Evolutionary conservation across 1,139 yeast species (phyloP), one percentile per base, ranked within the genome.

Genomic region (Pichia sp.): DNA sequence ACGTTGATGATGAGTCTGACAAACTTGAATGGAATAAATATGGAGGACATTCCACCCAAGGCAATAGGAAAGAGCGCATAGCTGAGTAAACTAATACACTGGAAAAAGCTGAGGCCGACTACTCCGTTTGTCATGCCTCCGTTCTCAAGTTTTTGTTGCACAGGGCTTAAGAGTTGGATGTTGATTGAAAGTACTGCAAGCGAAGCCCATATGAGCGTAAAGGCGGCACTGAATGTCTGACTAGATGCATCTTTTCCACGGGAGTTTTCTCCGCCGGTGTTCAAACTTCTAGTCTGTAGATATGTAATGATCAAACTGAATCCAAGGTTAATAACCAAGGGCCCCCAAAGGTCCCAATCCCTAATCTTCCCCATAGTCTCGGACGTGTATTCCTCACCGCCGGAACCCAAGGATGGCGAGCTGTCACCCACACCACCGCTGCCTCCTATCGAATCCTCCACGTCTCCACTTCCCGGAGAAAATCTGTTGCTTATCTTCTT

Each of bases 301-400:
- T 63, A 67, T 1, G 84, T 81, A 53, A 80, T 70, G 5, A 78
- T 73, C 47, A 88, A 80, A 6, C 90, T 75, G 59, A 85, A 84
- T 16, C 76, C 69, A 50, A 89, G 73, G 16, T 89, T 83, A 64
- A 89, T 87, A 32, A 88, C 78, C 57, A 89, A 73, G 2, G 96
- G 96, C 0, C 96, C 96, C 96, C 96, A 89, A 51, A 88, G 72
- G 69, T 88, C 96, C 96, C 95, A 88, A 54, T 87, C 93, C 51
- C 80, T 72, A 58, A 72, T 76, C 57, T 72, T 71, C 54, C 57
- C 64, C 59, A 65, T 68, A 4, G 71, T 57, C 19, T 69, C 72
- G 32, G 61, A 58, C 1, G 72, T 68, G 44, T 66, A 68, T 32
- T 67, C 71, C 38, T 59, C 41, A 36, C 63, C 11, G 30, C 10